phyloP scores from a whole-genome alignment of 768 basidiomycete species.

The Boletus reticuloceps region DNA sequence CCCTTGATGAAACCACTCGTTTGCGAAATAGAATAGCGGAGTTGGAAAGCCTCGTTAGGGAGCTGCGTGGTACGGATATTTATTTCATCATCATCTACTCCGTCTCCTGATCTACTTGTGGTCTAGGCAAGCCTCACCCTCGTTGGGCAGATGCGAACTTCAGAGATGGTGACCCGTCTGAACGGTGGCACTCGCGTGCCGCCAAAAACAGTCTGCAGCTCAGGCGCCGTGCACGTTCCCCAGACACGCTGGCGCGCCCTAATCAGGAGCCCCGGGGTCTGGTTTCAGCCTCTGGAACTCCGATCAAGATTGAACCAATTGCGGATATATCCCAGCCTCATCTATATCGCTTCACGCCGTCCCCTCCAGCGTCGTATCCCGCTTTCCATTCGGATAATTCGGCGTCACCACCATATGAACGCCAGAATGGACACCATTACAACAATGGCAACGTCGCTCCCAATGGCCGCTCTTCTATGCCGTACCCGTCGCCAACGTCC shows the following conservation, averaged over 20 bases:
- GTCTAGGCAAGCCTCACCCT: conserved; percentile 78
- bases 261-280: conserved; percentile 39
- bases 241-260: conserved; percentile 32
- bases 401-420: conserved; percentile 35
- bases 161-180: conserved; percentile 75
- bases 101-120: conserved; percentile 8
- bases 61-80: conserved; percentile 63
- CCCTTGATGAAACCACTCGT: conserved; percentile 82
- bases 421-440: conserved; percentile 34
- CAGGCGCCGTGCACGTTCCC: conserved; percentile 39
- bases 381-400: conserved; percentile 46
- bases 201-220: conserved; percentile 57
- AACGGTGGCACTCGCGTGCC: conserved; percentile 85
- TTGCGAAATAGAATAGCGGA: conserved; percentile 88
- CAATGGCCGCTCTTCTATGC: conserved; percentile 29
- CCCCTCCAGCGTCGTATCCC: conserved; percentile 55
- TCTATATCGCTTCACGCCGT: conserved; percentile 70
- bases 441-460: conserved; percentile 29
- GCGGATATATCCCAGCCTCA: conserved; percentile 47
- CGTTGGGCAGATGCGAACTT: conserved; percentile 81
- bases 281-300: conserved; percentile 48
- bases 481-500: conserved; percentile 34
- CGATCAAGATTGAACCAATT: conserved; percentile 66
- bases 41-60: conserved; percentile 87
- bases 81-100: conserved; percentile 3